Percentiles rank a stretch among this genome's conserved stretches.
Conservation (phyloP, 345 rosid genomes). For the Jatropha curcas region DNA sequence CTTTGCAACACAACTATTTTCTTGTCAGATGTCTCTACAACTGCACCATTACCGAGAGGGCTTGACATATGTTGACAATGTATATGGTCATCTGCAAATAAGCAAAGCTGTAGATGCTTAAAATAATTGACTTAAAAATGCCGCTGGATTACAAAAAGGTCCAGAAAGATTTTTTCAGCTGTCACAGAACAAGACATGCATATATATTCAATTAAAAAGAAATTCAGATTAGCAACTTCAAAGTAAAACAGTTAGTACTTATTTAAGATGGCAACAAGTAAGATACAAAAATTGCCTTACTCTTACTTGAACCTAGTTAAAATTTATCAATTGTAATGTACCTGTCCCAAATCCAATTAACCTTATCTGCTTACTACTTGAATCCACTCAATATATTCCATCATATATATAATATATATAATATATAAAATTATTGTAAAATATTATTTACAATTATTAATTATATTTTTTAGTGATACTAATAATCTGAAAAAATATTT, state of each 20-base stretch:
- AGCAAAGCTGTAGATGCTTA: slow-evolving; percentile 3
- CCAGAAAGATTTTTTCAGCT: not conserved
- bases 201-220: too few species aligned
- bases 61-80: slow-evolving; percentile 75
- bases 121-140: not conserved
- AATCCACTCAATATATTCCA: too few species aligned
- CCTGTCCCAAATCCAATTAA: too few species aligned
- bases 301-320: too few species aligned
- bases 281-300: too few species aligned
- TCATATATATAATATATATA: too few species aligned
- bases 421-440: too few species aligned
- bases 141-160: not conserved
- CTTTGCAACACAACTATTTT: slow-evolving; percentile 67
- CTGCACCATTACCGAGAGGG: slow-evolving; percentile 84
- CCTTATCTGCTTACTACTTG: too few species aligned
- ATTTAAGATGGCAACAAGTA: not conserved
- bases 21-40: slow-evolving; percentile 70
- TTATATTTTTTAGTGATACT: too few species aligned
- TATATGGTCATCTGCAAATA: slow-evolving; percentile 53
- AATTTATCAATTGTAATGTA: too few species aligned
- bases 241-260: not conserved
- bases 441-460: too few species aligned
- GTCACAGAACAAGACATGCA: not conserved
- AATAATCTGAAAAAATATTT: too few species aligned
- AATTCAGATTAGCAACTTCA: not conserved